A percentile compares a stretch with the other conserved stretches of the same genome.
phyloP scores from a whole-genome alignment of 345 rosid species.

The Odontarrhena argentea region DNA sequence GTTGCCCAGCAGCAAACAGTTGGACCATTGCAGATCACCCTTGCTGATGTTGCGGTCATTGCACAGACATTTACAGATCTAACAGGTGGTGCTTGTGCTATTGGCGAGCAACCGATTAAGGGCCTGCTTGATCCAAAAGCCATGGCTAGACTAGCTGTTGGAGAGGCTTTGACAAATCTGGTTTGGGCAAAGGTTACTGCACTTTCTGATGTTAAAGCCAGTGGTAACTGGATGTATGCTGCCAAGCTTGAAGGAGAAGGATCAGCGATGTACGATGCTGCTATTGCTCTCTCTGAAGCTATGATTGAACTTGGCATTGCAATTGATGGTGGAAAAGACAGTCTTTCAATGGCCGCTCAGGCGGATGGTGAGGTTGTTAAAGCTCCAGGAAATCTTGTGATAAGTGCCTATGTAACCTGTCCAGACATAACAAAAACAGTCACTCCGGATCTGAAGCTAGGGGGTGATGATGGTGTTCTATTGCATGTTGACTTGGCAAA shows the following conservation, averaged over 20 bases:
- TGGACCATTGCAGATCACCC: constrained; percentile 88
- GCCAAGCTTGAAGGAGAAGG: constrained; percentile 98
- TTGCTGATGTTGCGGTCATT: constrained; percentile 95
- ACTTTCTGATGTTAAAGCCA: constrained; percentile 89
- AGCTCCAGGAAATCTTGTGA: constrained; percentile 95
- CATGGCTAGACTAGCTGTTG: constrained; percentile 94
- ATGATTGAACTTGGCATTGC: constrained; percentile 95
- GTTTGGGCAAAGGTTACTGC: constrained; percentile 92
- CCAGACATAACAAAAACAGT: constrained; percentile 87
- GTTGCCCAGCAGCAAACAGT: constrained; percentile 98
- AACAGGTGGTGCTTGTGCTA: constrained; percentile 91
- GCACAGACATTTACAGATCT: constrained; percentile 77
- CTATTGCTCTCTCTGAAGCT: constrained; percentile 74
- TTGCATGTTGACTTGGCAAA: constrained; percentile 82
- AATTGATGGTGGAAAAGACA: constrained; percentile 95
- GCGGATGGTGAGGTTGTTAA: constrained; percentile 79
- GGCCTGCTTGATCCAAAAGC: constrained; percentile 88
- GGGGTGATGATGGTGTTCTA: constrained; percentile 66
- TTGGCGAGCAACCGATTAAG: constrained; percentile 92
- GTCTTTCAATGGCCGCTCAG: constrained; percentile 95
- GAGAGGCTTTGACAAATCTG: constrained; percentile 92
- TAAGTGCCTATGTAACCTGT: constrained; percentile 83
- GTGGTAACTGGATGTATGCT: constrained; percentile 99
- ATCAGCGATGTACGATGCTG: constrained; percentile 94
- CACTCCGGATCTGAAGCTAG: constrained; percentile 84